Conservation (phyloP, 805 yeast genomes). For the Candida pini region DNA sequence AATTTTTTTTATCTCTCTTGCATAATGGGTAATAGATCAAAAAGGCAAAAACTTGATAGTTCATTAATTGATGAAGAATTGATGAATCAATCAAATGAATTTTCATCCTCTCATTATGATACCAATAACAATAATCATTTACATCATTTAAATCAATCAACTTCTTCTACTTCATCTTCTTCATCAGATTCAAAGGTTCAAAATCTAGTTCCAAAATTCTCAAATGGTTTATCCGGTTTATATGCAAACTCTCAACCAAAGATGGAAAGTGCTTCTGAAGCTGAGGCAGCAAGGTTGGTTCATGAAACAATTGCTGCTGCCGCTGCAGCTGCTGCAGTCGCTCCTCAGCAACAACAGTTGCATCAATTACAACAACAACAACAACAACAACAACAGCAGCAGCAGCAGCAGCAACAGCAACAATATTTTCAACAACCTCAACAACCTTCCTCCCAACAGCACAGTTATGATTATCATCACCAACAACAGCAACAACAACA, state of each 20-base stretch:
- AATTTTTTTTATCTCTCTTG: too few species aligned
- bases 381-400: constrained; percentile 6
- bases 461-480: too few species aligned
- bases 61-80: constrained; percentile 21
- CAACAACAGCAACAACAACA: constrained; percentile 4
- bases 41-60: constrained; percentile 19
- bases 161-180: constrained; percentile 13
- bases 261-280: constrained; percentile 7
- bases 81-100: constrained; percentile 17
- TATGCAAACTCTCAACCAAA: constrained; percentile 5
- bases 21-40: constrained; percentile 13
- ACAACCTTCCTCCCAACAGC: constrained; percentile 3
- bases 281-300: constrained; percentile 13
- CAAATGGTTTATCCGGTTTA: neutral
- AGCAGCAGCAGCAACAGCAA: constrained; percentile 1
- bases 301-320: constrained; percentile 16
- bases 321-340: constrained; percentile 20
- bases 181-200: constrained; percentile 2
- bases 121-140: constrained; percentile 1
- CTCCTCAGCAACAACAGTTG: constrained; percentile 8
- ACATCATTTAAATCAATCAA: too few species aligned
- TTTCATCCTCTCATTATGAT: constrained; percentile 11
- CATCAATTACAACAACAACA: constrained; percentile 9
- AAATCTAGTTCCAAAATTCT: constrained; percentile 1
- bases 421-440: neutral